Percentiles rank a stretch among this genome's conserved stretches.
Evolutionary conservation across 495 filamentous ascomycete species (phyloP).

Genomic region (Neurospora intermedia): DNA sequence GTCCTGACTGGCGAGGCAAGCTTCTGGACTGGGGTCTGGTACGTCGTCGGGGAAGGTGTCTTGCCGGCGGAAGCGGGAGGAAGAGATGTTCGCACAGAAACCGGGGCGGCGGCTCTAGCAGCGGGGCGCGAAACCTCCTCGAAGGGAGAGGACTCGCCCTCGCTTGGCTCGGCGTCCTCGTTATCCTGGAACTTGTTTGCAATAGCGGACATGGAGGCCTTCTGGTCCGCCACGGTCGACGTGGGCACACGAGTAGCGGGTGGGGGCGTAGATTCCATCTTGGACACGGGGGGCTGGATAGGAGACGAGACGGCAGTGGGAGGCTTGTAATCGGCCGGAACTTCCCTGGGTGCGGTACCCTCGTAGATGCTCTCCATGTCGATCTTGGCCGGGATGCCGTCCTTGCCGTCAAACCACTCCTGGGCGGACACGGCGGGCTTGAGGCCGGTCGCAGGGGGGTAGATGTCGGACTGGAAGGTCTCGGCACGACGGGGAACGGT

Average conservation of each 20-base stretch:
- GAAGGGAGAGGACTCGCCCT: conserved; percentile 53
- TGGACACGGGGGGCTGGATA: conserved; percentile 39
- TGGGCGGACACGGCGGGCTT: conserved; percentile 68
- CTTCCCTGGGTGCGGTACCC: conserved; percentile 62
- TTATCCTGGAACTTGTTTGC: conserved; percentile 77
- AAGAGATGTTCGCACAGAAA: conserved; percentile 1
- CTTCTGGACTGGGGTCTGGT: conserved; percentile 1
- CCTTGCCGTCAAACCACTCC: conserved; percentile 82
- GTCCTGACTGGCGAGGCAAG: conserved; percentile 8
- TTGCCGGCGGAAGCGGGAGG: conserved; percentile 2
- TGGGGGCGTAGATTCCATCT: conserved; percentile 44
- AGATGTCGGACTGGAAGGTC: conserved; percentile 95
- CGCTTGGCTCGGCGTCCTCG: conserved; percentile 43
- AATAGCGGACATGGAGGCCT: conserved; percentile 69
- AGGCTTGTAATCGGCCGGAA: conserved; percentile 60
- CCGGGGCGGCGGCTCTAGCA: conserved; percentile 23
- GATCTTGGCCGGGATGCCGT: conserved; percentile 76
- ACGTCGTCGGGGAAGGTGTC: conserved; percentile 22
- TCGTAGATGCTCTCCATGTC: conserved; percentile 88
- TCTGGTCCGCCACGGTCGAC: conserved; percentile 69
- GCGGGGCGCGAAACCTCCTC: conserved; percentile 62
- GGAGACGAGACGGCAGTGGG: conserved; percentile 28
- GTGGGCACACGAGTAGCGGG: conserved; percentile 37
- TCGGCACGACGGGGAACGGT: conserved; percentile 93
- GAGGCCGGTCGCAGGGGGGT: conserved; percentile 65